Evolutionary conservation across 2,329 filamentous ascomycete genomes (phyloP).

Genomic region (Ophiostoma novo-ulmi): DNA sequence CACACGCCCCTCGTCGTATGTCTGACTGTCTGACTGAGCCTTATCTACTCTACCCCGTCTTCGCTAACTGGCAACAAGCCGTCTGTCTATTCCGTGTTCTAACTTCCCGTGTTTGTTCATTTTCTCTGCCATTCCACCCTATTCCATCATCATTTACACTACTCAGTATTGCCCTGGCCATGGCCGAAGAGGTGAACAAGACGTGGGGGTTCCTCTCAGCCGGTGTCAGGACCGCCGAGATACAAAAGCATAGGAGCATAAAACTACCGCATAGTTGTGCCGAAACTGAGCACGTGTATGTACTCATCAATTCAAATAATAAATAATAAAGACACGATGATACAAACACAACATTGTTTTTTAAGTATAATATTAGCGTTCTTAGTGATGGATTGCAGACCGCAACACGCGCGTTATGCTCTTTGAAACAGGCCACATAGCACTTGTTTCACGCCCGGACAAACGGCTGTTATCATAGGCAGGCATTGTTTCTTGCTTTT

Average conservation of each 20-base stretch:
- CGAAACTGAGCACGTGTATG: neutral
- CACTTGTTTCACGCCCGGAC: neutral
- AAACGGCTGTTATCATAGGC: neutral
- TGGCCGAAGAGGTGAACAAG: neutral
- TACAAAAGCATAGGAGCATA: neutral
- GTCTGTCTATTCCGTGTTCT: neutral
- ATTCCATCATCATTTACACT: neutral
- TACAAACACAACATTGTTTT: neutral
- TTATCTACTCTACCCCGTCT: constrained; percentile 8
- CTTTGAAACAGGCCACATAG: neutral
- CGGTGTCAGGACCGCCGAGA: constrained; percentile 1
- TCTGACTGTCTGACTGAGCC: neutral
- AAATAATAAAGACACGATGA: neutral
- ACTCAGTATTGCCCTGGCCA: neutral
- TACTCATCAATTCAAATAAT: neutral
- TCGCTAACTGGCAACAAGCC: neutral
- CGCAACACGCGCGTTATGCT: neutral
- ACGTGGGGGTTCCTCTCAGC: constrained; percentile 3
- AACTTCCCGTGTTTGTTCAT: neutral
- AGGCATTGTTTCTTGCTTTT: neutral
- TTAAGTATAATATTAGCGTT: neutral
- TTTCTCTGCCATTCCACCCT: constrained; percentile 1
- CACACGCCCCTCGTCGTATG: constrained; percentile 8
- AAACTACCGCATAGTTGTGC: neutral
- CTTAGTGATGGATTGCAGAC: neutral